These are phyloP conservation scores for Malus domestica DNA, from an alignment of 306 rosid species.

Conservation along the genomic window DNA sequence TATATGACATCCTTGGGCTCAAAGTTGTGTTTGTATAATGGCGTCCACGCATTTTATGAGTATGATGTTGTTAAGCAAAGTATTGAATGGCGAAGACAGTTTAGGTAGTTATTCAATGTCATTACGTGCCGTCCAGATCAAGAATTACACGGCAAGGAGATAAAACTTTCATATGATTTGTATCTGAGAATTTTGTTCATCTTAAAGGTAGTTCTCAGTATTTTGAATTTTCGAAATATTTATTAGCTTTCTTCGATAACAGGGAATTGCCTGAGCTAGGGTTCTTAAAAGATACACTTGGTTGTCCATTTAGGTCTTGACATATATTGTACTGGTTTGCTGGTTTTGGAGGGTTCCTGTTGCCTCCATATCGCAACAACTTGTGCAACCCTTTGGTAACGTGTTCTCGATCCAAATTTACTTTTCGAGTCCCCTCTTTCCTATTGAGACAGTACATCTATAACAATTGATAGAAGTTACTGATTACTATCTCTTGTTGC, in stretches of 20 bases:
- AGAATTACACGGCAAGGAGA: conserved; percentile 42
- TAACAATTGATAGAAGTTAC: neutral
- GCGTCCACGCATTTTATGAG: too few relatives aligned
- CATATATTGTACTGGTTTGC: too few relatives aligned
- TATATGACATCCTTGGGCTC: too few relatives aligned
- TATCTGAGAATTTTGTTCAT: conserved; percentile 37
- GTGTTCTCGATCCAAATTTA: conserved; percentile 4
- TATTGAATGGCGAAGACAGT: too few relatives aligned
- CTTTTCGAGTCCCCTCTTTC: too few relatives aligned
- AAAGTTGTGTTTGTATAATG: too few relatives aligned
- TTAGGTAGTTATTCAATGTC: neutral
- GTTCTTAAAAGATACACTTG: too few relatives aligned
- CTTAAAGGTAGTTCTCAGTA: conserved; percentile 63
- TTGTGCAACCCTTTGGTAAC: conserved; percentile 89
- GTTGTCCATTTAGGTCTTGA: too few relatives aligned
- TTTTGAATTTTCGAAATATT: too few relatives aligned
- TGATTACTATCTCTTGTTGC: neutral
- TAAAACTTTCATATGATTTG: conserved; percentile 32
- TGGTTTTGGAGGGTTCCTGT: conserved; percentile 92
- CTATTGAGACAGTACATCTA: neutral
- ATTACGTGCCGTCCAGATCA: conserved; percentile 50
- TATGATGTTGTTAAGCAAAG: too few relatives aligned
- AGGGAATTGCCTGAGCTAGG: too few relatives aligned
- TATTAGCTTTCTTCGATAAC: too few relatives aligned
- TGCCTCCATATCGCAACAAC: conserved; percentile 65